A percentile compares a stretch with the other conserved stretches of the same genome.
Conservation (phyloP, 1,284 basidiomycete species). For the Cryptococcus sp. region DNA sequence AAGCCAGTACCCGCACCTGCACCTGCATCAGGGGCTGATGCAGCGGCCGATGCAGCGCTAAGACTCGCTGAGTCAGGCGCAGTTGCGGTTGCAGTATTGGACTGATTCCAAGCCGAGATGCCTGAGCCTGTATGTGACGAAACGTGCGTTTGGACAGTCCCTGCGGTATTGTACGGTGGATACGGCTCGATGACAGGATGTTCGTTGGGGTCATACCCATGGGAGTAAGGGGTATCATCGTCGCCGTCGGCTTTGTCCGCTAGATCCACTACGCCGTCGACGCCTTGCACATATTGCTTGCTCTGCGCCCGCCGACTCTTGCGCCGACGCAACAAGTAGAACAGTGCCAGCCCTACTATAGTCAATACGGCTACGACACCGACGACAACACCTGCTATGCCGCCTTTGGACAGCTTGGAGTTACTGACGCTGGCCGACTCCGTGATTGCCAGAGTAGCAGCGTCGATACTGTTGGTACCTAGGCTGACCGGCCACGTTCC, state of each 20-base stretch:
- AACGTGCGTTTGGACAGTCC: too few relatives aligned
- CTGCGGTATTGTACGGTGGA: too few relatives aligned
- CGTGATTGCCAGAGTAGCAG: slow-evolving; percentile 24
- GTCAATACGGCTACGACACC: slow-evolving; percentile 24
- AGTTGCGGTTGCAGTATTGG: too few relatives aligned
- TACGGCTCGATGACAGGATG: too few relatives aligned
- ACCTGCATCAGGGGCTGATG: slow-evolving; percentile 2
- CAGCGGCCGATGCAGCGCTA: slow-evolving; percentile 14
- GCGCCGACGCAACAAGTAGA: slow-evolving; percentile 27
- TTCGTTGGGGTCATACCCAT: too few relatives aligned
- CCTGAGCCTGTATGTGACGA: too few relatives aligned
- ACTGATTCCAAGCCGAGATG: too few relatives aligned
- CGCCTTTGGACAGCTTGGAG: slow-evolving; percentile 20
- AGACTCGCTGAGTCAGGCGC: neutral
- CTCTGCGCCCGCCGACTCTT: slow-evolving; percentile 15
- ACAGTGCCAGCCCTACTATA: slow-evolving; percentile 17
- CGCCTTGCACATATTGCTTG: neutral
- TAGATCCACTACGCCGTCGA: neutral
- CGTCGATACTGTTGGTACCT: slow-evolving; percentile 25
- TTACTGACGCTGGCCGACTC: slow-evolving; percentile 7
- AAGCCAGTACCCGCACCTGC: neutral
- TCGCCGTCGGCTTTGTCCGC: neutral
- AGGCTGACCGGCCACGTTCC: slow-evolving; percentile 32
- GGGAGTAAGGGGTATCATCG: too few relatives aligned
- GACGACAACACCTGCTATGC: slow-evolving; percentile 35